Base-by-base conservation (phyloP, 257 asterid genomes). In the Phtheirospermum japonicum region DNA sequence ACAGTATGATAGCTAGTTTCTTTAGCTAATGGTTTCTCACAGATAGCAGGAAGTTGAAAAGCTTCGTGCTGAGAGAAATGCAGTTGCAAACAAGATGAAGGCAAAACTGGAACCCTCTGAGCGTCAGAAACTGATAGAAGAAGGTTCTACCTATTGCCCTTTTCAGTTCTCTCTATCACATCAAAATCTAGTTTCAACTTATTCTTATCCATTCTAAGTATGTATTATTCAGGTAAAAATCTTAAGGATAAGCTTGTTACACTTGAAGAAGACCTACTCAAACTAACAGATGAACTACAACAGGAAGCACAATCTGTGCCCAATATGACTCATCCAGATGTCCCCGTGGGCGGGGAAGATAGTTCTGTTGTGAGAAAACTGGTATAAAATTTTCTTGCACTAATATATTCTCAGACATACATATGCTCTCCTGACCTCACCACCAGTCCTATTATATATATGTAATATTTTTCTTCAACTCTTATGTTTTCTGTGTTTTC, bases 21-120 rank as follows among this genome's bases (percentile, higher is more conserved):
- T 30, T 71, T 76, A 79, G 84, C 91, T 85, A 85, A 89, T 86
- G 73, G 71, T 77, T 74, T 72, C 77, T 82, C 72, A 82, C 95
- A 89, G 96, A 89, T 82, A 79, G 80, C 97, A 89, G 97, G 99
- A 89, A 80, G 99, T 89, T 39, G 99, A 92, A 75, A 81, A 81
- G 87, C 88, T 89, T 73, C 88, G 97, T 7, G 89, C 85, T 1
- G 97, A 92, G 83, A 83, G 96, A 74, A 93, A 93, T 82, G 89
- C 54, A 26, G 92, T 93, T 69, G 99, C 97, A 42, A 89, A 83
- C 88, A 85, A 79, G 83, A 93, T 93, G 97, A 93, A 89, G 85
- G 95, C 82, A 58, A 89, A 87, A 63, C 72, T 92, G 52, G 96
- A 89, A 66, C 85, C 88, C 9, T 66, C 89, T 16, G 95, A 89